A percentile compares a stretch with the other conserved stretches of the same genome.
Evolutionary conservation across 1,284 basidiomycete genomes (phyloP).

Genomic region (Ceratobasidium papillatum): DNA sequence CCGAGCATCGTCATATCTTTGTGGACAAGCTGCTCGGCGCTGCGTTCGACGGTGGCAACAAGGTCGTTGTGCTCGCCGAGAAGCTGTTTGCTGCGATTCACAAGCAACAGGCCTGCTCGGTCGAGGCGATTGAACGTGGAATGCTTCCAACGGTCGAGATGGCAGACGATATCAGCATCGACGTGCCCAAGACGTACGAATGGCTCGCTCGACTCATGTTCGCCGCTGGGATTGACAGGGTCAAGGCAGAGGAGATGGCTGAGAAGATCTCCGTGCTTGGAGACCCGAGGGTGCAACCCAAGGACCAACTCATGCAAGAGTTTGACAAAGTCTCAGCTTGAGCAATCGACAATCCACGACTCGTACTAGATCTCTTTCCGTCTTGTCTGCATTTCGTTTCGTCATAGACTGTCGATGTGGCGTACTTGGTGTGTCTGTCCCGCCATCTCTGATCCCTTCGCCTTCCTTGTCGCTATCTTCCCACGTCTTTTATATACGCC

Average conservation of each 20-base stretch:
- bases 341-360: neutral
- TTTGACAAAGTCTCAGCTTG: conserved; percentile 44
- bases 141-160: conserved; percentile 76
- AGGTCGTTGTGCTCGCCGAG: conserved; percentile 81
- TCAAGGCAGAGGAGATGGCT: conserved; percentile 63
- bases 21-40: conserved; percentile 77
- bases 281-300: conserved; percentile 47
- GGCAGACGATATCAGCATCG: conserved; percentile 87
- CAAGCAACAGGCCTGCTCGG: conserved; percentile 63
- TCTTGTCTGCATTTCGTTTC: conserved; percentile 28
- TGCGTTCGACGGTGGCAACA: conserved; percentile 83
- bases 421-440: conserved; percentile 39
- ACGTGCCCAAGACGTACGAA: conserved; percentile 85
- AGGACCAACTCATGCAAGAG: conserved; percentile 49
- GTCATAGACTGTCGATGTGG: conserved; percentile 40
- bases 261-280: conserved; percentile 49
- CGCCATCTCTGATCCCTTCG: conserved; percentile 35
- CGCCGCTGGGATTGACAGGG: conserved; percentile 62
- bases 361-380: conserved; percentile 32
- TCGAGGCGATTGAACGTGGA: conserved; percentile 67
- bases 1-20: conserved; percentile 68
- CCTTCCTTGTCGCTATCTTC: conserved; percentile 9
- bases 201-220: conserved; percentile 79
- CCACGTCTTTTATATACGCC: neutral
- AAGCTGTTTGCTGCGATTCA: conserved; percentile 68